A percentile compares a stretch with the other conserved stretches of the same genome.
phyloP scores from a whole-genome alignment of 1,284 basidiomycete genomes.

The Ceraceosorus guamensis region DNA sequence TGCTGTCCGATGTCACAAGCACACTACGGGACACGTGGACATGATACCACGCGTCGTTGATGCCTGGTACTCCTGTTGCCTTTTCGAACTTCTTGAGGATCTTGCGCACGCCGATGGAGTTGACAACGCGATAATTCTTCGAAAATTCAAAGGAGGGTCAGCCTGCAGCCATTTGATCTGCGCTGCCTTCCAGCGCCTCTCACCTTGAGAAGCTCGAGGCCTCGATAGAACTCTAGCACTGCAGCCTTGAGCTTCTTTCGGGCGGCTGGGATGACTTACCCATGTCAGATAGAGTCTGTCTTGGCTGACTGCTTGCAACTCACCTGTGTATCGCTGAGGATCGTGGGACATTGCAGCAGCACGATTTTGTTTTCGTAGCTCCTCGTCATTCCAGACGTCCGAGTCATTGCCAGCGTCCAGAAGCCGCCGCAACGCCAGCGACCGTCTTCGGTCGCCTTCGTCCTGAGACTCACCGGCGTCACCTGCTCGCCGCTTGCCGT shows the following conservation, averaged over 20 bases:
- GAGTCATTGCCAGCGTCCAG: conserved; percentile 15
- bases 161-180: background rate
- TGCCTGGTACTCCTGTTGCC: conserved; percentile 62
- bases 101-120: conserved; percentile 83
- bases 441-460: conserved; percentile 35
- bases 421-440: conserved; percentile 20
- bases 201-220: conserved; percentile 67
- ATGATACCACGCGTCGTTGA: conserved; percentile 60
- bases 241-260: conserved; percentile 76
- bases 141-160: background rate
- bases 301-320: too few relatives aligned
- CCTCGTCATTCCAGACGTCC: conserved; percentile 23
- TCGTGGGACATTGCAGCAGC: conserved; percentile 52
- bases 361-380: conserved; percentile 23
- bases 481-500: too few relatives aligned
- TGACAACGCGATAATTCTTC: conserved; percentile 55
- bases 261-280: conserved; percentile 52
- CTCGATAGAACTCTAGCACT: conserved; percentile 73
- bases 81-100: conserved; percentile 86
- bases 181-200: conserved; percentile 2
- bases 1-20: conserved; percentile 54
- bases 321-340: conserved; percentile 65
- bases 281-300: too few relatives aligned
- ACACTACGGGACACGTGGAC: conserved; percentile 58
- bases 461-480: conserved; percentile 5